Evolutionary conservation across 2,329 filamentous ascomycete genomes (phyloP), one percentile per base, ranked within the genome.

Genomic region (Metarhizium brunneum): DNA sequence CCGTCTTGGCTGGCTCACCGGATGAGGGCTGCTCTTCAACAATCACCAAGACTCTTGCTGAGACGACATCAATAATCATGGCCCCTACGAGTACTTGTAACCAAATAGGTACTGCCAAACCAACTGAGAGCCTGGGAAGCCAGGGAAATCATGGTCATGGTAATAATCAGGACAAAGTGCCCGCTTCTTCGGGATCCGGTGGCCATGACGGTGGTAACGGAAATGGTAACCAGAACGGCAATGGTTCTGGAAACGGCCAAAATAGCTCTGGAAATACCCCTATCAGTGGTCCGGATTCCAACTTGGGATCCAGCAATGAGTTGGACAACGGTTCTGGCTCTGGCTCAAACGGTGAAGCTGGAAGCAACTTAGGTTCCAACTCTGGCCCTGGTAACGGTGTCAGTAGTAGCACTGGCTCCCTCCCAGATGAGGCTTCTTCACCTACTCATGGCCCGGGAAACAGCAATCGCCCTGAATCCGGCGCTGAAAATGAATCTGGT

Each of bases 61-160:
- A 47, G 32, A 53, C 14, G 6, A 58, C 56, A 14, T 42, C 53
- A 13, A 56, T 7, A 32, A 45, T 56, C 18, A 20, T 40, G 11
- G 50, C 32, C 5, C 47, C 51, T 3, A 53, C 50, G 14, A 32
- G 52, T 6, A 51, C 14, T 6, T 58, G 56, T 54, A 20, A 32
- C 29, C 35, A 10, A 14, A 13, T 13, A 40, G 35, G 38, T 29
- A 20, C 36, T 25, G 43, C 40, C 32, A 29, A 38, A 40, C 38
- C 38, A 16, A 40, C 38, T 40, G 38, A 40, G 38, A 40, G 38
- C 38, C 11, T 10, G 13, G 14, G 11, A 16, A 11, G 38, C 38
- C 5, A 7, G 8, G 38, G 38, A 40, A 5, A 16, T 25, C 14
- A 48, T 14, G 42, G 43, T 14, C 2, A 13, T n/a, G 30, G 16